A percentile compares a stretch with the other conserved stretches of the same genome.
Evolutionary conservation across 345 rosid species (phyloP).

Genomic region (Punica granatum): DNA sequence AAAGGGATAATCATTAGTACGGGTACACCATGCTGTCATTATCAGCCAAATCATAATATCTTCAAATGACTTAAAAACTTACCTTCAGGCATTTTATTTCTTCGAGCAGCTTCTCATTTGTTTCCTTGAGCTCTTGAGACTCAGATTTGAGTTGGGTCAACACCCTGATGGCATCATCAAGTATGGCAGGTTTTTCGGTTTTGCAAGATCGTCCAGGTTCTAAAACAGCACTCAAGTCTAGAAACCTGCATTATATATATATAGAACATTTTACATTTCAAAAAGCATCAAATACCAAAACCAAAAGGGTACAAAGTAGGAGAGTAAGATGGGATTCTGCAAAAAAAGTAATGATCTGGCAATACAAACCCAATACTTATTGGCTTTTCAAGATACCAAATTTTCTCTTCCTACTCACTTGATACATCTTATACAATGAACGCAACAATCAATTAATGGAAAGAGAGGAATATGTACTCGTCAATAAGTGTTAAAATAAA

Average conservation of each 20-base stretch:
- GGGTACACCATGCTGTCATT: neutral
- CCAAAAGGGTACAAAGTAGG: neutral
- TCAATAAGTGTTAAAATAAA: neutral
- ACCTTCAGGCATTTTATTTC: constrained; percentile 86
- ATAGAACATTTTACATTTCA: neutral
- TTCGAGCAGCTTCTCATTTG: constrained; percentile 66
- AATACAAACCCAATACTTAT: neutral
- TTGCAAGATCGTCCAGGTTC: constrained; percentile 77
- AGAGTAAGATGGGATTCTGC: neutral
- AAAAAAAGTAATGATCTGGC: neutral
- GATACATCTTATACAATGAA: neutral
- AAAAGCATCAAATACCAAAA: neutral
- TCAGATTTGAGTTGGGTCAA: constrained; percentile 72
- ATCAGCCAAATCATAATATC: neutral
- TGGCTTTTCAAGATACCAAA: neutral
- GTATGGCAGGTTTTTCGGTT: constrained; percentile 79
- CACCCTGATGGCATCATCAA: constrained; percentile 74
- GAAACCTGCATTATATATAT: constrained; percentile 42
- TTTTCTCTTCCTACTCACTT: neutral
- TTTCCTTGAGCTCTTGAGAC: constrained; percentile 68
- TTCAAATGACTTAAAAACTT: constrained; percentile 4
- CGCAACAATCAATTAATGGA: neutral
- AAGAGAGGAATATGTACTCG: neutral
- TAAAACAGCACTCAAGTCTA: constrained; percentile 66
- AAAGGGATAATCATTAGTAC: neutral